Conservation (phyloP, 768 basidiomycete species). For the Dentipellis fragilis region DNA sequence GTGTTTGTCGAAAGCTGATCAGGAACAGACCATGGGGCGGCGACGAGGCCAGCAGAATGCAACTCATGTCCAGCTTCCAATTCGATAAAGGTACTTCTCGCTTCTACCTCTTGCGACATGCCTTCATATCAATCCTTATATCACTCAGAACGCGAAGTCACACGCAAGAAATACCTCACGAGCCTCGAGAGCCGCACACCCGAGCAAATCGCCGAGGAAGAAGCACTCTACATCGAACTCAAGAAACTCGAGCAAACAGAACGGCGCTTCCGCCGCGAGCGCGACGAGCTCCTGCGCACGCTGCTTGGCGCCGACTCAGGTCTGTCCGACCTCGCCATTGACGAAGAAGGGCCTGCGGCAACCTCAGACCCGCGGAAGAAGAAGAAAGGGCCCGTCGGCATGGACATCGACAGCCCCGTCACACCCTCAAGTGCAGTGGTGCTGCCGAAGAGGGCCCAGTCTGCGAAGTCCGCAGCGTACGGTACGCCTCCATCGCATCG, state of each 20-base stretch:
- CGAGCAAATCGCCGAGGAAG: slow-evolving; percentile 89
- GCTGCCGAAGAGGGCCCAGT: slow-evolving; percentile 24
- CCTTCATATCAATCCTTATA: not conserved
- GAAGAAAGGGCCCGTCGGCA: slow-evolving; percentile 40
- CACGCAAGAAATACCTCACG: slow-evolving; percentile 78
- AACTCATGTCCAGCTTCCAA: slow-evolving; percentile 57
- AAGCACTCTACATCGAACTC: slow-evolving; percentile 85
- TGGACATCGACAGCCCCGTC: slow-evolving; percentile 35
- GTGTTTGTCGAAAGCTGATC: slow-evolving; percentile 81
- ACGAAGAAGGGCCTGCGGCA: slow-evolving; percentile 45
- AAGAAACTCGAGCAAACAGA: slow-evolving; percentile 94
- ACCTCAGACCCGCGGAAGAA: slow-evolving; percentile 38
- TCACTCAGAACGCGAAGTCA: slow-evolving; percentile 66
- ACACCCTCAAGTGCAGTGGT: slow-evolving; percentile 28
- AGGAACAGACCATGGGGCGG: slow-evolving; percentile 78
- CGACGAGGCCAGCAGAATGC: slow-evolving; percentile 62
- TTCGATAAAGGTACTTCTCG: slow-evolving; percentile 75
- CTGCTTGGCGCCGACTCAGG: slow-evolving; percentile 85
- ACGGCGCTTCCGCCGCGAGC: slow-evolving; percentile 74
- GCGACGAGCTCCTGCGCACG: slow-evolving; percentile 79
- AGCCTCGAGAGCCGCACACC: slow-evolving; percentile 85
- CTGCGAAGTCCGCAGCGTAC: slow-evolving; percentile 47
- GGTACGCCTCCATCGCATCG: slow-evolving; percentile 28
- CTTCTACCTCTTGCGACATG: not conserved
- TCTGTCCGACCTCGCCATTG: slow-evolving; percentile 53